Base-by-base conservation (phyloP, 768 basidiomycete species). In the Boletus sp. region DNA sequence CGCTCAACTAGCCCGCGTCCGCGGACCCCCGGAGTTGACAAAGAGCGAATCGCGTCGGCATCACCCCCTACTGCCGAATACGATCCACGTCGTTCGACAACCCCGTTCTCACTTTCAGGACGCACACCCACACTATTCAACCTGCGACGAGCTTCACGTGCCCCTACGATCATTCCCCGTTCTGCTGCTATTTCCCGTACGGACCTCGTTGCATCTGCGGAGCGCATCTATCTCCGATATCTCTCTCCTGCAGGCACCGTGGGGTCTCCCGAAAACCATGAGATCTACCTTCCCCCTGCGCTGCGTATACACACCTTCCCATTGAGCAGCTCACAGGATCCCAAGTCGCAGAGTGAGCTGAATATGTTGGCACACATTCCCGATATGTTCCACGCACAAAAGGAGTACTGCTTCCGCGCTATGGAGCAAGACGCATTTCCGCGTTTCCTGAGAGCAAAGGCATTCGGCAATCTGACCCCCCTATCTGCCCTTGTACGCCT, bases 401-500 rank as follows among this genome's bases (percentile, higher is more conserved):
- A 98, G 76, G 93, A 97, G 67, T 97, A 96, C 67, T 92, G 93
- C 68, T 96, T 94, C 80, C 83, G 90, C 43, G 91, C 92, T 0
- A 93, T 98, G 87, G 94, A 97, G 65, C 92, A 95, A 72, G 91
- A 93, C 60, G 92, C 91, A 17, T 93, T 91, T 75, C 92, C 91
- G 40, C 82, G 96, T 6, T 98, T 99, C 80, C 77, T 99, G 45
- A 82, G 97, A 55, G 87, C 92, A 2, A 99, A 98, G 74, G 95
- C 95, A n/a, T 98, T 98, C 66, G 93, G 93, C 29, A 99, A 98
- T 71, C 75, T 99, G 50, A 98, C 97, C 2, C 93, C 95, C 17
- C 79, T 97, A 60, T 90, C 90, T 21, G 85, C 91, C 1, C 81
- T 97, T 49, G 86, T 94, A 17, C 80, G 96, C 53, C 83, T 99